phyloP scores from a whole-genome alignment of 2,329 filamentous ascomycete genomes.

The Alternaria longipes region DNA sequence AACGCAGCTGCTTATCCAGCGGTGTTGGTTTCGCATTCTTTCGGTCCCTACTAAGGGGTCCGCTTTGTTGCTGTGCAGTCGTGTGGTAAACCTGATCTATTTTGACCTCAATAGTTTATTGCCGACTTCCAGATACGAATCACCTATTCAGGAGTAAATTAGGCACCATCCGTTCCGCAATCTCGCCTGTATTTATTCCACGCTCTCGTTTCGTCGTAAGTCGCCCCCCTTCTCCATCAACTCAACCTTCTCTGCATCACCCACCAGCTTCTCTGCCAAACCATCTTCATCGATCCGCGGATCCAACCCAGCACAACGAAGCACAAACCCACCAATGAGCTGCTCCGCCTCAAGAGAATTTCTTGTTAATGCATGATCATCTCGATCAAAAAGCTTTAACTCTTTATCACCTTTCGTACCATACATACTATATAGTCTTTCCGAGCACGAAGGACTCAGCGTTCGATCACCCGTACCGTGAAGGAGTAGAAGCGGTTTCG shows the following conservation, averaged over 20 bases:
- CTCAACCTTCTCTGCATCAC: constrained; percentile 2
- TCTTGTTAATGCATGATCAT: constrained; percentile 10
- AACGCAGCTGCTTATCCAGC: not conserved
- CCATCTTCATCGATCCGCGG: not conserved
- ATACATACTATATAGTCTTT: not conserved
- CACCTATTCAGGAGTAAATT: not conserved
- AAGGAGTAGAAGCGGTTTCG: not conserved
- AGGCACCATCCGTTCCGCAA: not conserved
- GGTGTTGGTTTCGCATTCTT: not conserved
- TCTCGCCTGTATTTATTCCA: not conserved
- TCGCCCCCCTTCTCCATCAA: constrained; percentile 11
- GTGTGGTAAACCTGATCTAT: not conserved
- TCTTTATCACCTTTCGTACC: not conserved
- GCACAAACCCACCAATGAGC: constrained; percentile 5
- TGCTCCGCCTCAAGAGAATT: constrained; percentile 9
- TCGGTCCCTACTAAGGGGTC: not conserved
- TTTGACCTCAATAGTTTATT: not conserved
- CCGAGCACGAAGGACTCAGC: not conserved
- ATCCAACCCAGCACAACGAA: constrained; percentile 2
- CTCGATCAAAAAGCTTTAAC: constrained; percentile 3
- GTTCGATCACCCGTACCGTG: constrained; percentile 7
- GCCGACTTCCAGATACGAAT: not conserved
- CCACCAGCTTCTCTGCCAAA: constrained; percentile 4
- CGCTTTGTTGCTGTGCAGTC: not conserved
- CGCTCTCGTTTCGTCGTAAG: not conserved